phyloP scores from a whole-genome alignment of 1,139 yeast genomes.

The Geotrichum aggregatum region DNA sequence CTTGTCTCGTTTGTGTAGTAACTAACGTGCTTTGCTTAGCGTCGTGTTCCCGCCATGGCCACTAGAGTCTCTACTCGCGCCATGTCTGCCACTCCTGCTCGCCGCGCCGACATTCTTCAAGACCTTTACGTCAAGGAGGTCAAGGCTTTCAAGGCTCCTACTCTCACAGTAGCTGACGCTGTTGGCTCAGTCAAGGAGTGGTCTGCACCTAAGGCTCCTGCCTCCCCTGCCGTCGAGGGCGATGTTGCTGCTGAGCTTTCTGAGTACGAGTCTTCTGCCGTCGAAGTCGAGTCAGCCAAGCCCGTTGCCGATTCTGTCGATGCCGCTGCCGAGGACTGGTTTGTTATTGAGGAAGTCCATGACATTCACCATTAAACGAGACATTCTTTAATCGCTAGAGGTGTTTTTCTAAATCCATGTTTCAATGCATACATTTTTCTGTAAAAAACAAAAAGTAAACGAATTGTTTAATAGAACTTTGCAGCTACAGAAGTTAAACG shows the following conservation, averaged over 20 bases:
- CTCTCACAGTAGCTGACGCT: constrained; percentile 67
- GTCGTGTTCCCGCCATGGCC: constrained; percentile 17
- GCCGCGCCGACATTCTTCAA: constrained; percentile 56
- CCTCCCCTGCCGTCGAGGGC: constrained; percentile 67
- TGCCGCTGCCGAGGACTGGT: constrained; percentile 48
- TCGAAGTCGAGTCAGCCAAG: constrained; percentile 57
- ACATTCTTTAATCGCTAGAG: neutral
- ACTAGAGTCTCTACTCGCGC: constrained; percentile 17
- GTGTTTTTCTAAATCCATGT: neutral
- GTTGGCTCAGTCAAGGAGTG: constrained; percentile 79
- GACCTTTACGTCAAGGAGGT: constrained; percentile 85
- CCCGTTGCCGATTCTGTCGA: constrained; percentile 47
- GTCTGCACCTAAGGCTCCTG: constrained; percentile 71
- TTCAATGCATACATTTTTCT: constrained; percentile 2
- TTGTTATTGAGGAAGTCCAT: constrained; percentile 67
- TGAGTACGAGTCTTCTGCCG: constrained; percentile 69
- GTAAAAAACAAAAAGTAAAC: neutral
- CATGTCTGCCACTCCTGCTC: constrained; percentile 20
- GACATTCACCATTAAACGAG: constrained; percentile 51
- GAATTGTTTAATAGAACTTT: neutral
- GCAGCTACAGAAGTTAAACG: neutral
- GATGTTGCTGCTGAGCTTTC: constrained; percentile 67
- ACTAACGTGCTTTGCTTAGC: constrained; percentile 13
- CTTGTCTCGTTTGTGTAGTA: neutral
- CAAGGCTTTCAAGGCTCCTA: constrained; percentile 81